Evolutionary conservation across 2,329 filamentous ascomycete species (phyloP), one percentile per base, ranked within the genome.

Genomic region (Sarocladium kiliense): DNA sequence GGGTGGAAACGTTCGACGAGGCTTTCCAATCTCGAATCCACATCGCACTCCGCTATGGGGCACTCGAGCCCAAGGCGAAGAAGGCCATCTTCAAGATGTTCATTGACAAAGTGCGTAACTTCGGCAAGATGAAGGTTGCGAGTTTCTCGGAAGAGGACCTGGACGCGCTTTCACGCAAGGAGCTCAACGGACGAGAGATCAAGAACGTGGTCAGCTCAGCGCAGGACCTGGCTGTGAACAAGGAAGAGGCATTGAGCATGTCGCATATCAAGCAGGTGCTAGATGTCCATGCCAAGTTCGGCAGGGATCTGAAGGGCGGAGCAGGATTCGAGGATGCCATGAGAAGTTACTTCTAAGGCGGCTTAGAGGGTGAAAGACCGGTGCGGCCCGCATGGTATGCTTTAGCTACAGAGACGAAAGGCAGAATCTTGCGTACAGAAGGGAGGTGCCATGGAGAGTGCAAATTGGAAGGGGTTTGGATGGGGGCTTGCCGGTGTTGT

Each of bases 11-110:
- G 0, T 95, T 96, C 64, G 91, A 96, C 63, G 89, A 94, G 58
- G 91, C 91, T 0, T 96, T 96, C 76, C 88, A 94, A 66, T 89
- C 85, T 10, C 84, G 91, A 23, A 95, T 96, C 58, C 90, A 96
- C 68, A 86, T 96, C 62, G 89, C 90, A 0, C 76, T 96, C 9
- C 80, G 88, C 26, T 96, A 96, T 70, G 88, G 88, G 37, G 84
- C 87, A 50, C 78, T 96, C 9, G 85, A 84, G 37, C 68, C 74
- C 4, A 86, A 87, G 63, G 90, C 91, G 11, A 88, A 88, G 71
- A 86, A 85, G 62, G 79, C 83, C 58, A 88, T 96, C 45, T 96
- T 93, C 84, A 86, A 86, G 70, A 86, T 91, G 72, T 95, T 96
- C 70, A 76, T 96, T 37, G 84, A 87, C 56, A 82, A 85, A 32